A percentile compares a stretch with the other conserved stretches of the same genome.
Evolutionary conservation across 768 basidiomycete genomes (phyloP).

Genomic region (Tulasnella sp.): DNA sequence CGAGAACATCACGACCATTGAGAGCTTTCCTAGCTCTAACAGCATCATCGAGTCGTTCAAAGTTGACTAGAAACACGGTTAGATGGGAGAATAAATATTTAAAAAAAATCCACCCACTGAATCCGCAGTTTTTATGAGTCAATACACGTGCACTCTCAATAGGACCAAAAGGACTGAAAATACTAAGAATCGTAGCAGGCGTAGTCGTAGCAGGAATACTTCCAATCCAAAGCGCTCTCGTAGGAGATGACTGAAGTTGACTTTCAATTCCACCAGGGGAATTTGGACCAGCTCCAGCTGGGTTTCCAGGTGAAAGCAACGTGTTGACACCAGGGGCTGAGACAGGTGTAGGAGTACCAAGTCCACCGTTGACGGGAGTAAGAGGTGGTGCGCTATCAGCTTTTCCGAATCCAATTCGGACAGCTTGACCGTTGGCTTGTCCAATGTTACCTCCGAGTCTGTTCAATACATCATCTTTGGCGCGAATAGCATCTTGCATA

Average conservation of each 20-base stretch:
- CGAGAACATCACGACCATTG: slow-evolving; percentile 90
- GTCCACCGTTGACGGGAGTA: slow-evolving; percentile 66
- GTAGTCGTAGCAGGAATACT: slow-evolving; percentile 93
- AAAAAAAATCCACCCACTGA: slow-evolving; percentile 40
- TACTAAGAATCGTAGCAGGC: slow-evolving; percentile 84
- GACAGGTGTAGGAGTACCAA: slow-evolving; percentile 48
- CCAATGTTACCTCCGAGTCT: slow-evolving; percentile 88
- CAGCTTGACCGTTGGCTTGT: slow-evolving; percentile 89
- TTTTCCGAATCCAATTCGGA: slow-evolving; percentile 96
- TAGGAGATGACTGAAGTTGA: slow-evolving; percentile 81
- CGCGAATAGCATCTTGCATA: slow-evolving; percentile 87
- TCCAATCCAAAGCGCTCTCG: slow-evolving; percentile 94
- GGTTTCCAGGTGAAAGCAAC: slow-evolving; percentile 26
- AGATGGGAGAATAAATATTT: background rate
- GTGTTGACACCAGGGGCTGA: slow-evolving; percentile 32
- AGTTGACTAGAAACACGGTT: slow-evolving; percentile 53
- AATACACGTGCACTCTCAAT: slow-evolving; percentile 94
- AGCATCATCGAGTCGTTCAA: slow-evolving; percentile 93
- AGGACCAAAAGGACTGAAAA: slow-evolving; percentile 94
- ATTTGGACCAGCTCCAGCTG: slow-evolving; percentile 31
- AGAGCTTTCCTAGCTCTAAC: slow-evolving; percentile 90
- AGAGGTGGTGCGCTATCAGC: slow-evolving; percentile 93
- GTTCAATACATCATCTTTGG: slow-evolving; percentile 95
- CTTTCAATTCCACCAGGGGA: slow-evolving; percentile 35
- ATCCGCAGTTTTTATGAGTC: slow-evolving; percentile 95